Percentiles rank a stretch among this genome's conserved stretches.
Conservation (phyloP, 371 early-diverging fungal species). For the Mucor lusitanicus region DNA sequence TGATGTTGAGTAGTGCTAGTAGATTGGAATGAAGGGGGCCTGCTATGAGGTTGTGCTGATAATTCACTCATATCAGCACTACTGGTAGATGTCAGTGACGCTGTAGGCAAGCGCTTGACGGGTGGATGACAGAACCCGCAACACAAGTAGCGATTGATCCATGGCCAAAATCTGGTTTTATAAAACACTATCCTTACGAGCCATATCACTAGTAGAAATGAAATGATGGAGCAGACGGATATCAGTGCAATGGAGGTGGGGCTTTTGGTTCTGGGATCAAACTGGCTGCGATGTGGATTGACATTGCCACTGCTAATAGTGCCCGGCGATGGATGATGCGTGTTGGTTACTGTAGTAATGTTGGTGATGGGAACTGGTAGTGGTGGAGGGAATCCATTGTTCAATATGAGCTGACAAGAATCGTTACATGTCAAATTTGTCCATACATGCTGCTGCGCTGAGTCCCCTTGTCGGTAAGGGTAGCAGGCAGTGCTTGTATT, state of each 20-base stretch:
- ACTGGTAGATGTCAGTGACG: not conserved
- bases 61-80: not conserved
- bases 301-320: not conserved
- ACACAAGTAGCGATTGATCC: not conserved
- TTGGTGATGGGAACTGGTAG: not conserved
- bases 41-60: slow-evolving; percentile 6
- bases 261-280: not conserved
- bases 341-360: not conserved
- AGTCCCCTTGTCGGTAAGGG: slow-evolving; percentile 28
- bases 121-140: not conserved
- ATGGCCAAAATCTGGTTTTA: slow-evolving; percentile 6
- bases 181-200: not conserved
- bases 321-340: not conserved
- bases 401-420: slow-evolving; percentile 19
- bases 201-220: not conserved
- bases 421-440: slow-evolving; percentile 32
- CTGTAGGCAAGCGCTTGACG: not conserved
- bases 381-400: not conserved
- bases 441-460: slow-evolving; percentile 24
- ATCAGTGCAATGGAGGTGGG: not conserved
- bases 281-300: not conserved
- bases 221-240: not conserved
- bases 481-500: slow-evolving; percentile 41
- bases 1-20: not conserved
- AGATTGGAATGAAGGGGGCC: slow-evolving; percentile 36